A percentile compares a stretch with the other conserved stretches of the same genome.
These are phyloP conservation scores for Chalciporus chontae DNA, from an alignment of 768 basidiomycete species.

Conservation along the genomic window DNA sequence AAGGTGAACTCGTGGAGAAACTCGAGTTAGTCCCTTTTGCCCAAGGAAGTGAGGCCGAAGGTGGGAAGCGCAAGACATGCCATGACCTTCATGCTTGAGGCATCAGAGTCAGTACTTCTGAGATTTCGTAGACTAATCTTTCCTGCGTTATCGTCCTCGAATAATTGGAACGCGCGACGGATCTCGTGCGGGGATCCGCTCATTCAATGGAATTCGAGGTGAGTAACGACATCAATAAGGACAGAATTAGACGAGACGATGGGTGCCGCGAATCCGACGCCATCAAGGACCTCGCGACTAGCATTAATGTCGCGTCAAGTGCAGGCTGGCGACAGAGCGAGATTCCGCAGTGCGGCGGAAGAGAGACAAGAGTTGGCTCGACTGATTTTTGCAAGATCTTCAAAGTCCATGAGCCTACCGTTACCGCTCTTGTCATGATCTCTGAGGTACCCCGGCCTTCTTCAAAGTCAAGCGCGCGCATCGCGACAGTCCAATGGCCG, in stretches of 20 bases:
- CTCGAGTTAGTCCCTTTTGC: too few species aligned
- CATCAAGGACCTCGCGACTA: not conserved
- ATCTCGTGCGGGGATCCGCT: slow-evolving; percentile 88
- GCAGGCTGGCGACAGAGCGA: not conserved
- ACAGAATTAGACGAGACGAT: not conserved
- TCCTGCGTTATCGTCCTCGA: slow-evolving; percentile 94
- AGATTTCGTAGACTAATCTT: slow-evolving; percentile 91
- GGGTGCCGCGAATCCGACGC: slow-evolving; percentile 1
- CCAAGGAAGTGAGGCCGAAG: too few species aligned
- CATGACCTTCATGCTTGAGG: too few species aligned
- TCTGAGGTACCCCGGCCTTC: slow-evolving; percentile 91
- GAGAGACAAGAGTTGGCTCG: slow-evolving; percentile 30
- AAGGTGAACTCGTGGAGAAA: too few species aligned
- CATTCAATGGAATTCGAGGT: slow-evolving; percentile 68
- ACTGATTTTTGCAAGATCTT: slow-evolving; percentile 95
- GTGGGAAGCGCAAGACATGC: too few species aligned
- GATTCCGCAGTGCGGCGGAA: not conserved
- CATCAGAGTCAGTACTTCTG: too few species aligned
- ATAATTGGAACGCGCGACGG: slow-evolving; percentile 93
- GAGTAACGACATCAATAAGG: slow-evolving; percentile 8
- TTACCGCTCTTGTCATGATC: slow-evolving; percentile 86
- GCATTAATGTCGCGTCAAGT: slow-evolving; percentile 1
- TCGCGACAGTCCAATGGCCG: slow-evolving; percentile 93
- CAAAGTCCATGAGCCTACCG: slow-evolving; percentile 86
- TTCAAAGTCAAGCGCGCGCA: slow-evolving; percentile 99